phyloP scores from a whole-genome alignment of 2,329 filamentous ascomycete genomes.

The Boeremia lycopersici region DNA sequence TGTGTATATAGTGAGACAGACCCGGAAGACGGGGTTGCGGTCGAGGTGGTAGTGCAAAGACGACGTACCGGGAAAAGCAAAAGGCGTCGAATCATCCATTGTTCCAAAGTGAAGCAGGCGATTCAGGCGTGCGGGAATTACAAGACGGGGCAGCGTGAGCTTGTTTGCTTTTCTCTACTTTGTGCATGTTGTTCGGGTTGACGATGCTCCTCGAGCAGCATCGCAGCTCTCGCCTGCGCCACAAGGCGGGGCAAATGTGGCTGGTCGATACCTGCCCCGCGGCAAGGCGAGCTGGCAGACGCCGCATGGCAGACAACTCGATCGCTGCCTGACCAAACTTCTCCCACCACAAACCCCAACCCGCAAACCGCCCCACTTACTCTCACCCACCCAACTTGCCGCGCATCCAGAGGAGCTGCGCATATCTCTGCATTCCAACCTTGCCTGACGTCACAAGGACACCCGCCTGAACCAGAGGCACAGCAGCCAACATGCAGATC shows the following conservation, averaged over 20 bases:
- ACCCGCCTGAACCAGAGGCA: neutral
- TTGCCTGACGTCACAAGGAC: neutral
- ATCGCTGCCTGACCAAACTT: constrained; percentile 21
- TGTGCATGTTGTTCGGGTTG: neutral
- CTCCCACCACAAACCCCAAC: constrained; percentile 4
- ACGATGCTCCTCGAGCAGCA: neutral
- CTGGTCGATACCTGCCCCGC: constrained; percentile 19
- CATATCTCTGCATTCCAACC: neutral
- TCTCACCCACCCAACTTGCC: neutral
- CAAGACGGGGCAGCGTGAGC: neutral
- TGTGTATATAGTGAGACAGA: constrained; percentile 13
- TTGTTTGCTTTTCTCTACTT: neutral
- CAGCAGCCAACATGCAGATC: constrained; percentile 42
- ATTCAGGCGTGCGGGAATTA: neutral
- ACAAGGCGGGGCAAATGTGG: constrained; percentile 15
- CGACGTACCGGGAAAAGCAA: constrained; percentile 12
- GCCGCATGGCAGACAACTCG: constrained; percentile 11
- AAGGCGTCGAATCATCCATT: neutral
- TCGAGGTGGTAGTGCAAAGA: constrained; percentile 5
- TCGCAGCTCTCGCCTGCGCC: neutral
- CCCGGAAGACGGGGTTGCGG: constrained; percentile 15
- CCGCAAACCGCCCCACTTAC: neutral
- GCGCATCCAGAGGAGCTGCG: neutral
- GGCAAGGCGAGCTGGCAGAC: constrained; percentile 22
- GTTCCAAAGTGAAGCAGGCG: neutral